Evolutionary conservation across 2,329 filamentous ascomycete genomes (phyloP).

Genomic region (Pseudogymnoascus verrucosus): DNA sequence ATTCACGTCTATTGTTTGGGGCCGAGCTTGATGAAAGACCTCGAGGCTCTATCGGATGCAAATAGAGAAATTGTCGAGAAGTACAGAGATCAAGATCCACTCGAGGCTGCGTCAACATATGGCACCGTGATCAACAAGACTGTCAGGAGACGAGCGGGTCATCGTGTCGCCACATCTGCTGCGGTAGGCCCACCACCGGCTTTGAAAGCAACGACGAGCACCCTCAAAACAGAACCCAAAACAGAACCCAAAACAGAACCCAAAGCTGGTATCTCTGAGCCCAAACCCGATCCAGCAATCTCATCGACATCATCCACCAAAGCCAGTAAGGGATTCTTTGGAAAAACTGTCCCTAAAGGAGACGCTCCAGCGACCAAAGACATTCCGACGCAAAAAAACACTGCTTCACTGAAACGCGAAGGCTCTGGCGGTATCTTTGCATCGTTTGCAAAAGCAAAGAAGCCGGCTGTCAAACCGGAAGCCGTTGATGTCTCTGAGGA

Average conservation of each 20-base stretch:
- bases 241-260: constrained; percentile 15
- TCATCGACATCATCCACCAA: constrained; percentile 14
- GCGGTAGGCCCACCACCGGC: constrained; percentile 31
- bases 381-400: constrained; percentile 25
- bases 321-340: constrained; percentile 26
- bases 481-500: constrained; percentile 40
- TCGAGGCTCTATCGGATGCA: constrained; percentile 64
- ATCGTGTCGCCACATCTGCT: constrained; percentile 18
- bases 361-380: background rate
- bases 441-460: constrained; percentile 65
- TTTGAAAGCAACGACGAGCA: constrained; percentile 26
- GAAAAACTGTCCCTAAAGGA: constrained; percentile 27
- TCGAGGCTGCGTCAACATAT: constrained; percentile 52
- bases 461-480: constrained; percentile 40
- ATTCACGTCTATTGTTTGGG: constrained; percentile 86
- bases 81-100: constrained; percentile 48
- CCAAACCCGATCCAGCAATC: constrained; percentile 12
- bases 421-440: constrained; percentile 61
- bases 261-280: constrained; percentile 18
- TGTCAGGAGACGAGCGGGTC: constrained; percentile 41
- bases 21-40: constrained; percentile 41
- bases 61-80: constrained; percentile 53
- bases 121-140: constrained; percentile 69
- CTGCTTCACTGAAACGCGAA: constrained; percentile 45
- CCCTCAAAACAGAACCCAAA: constrained; percentile 11